A percentile compares a stretch with the other conserved stretches of the same genome.
Conservation (phyloP, 1,284 basidiomycete genomes). For the Trametes versicolor region DNA sequence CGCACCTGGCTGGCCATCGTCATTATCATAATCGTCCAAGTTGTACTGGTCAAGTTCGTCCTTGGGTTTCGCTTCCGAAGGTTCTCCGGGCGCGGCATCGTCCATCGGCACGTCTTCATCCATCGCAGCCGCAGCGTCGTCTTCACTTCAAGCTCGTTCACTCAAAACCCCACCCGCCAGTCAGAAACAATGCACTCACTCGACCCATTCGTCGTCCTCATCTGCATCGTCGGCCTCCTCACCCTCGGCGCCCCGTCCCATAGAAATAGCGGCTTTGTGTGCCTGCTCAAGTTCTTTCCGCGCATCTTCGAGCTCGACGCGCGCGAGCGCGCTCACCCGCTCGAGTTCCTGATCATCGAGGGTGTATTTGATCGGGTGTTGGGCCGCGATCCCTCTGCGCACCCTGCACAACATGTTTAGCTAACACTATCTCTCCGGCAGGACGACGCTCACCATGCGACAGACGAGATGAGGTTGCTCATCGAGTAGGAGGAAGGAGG, state of each 20-base stretch:
- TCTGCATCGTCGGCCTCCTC: constrained; percentile 59
- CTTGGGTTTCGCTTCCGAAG: constrained; percentile 51
- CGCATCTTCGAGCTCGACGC: constrained; percentile 90
- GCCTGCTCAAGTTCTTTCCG: constrained; percentile 86
- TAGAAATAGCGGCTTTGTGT: constrained; percentile 78
- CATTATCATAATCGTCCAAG: constrained; percentile 94
- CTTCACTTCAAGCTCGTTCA: constrained; percentile 50
- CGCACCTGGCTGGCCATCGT: constrained; percentile 72
- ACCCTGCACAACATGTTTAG: constrained; percentile 68
- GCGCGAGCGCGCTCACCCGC: constrained; percentile 89
- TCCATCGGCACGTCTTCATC: constrained; percentile 64
- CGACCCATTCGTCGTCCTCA: constrained; percentile 78
- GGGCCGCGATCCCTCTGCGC: constrained; percentile 79
- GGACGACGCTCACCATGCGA: constrained; percentile 58
- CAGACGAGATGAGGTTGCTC: constrained; percentile 77
- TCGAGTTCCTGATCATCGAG: constrained; percentile 93
- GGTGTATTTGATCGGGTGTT: constrained; percentile 88
- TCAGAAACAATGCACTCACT: constrained; percentile 65
- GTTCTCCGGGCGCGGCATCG: constrained; percentile 41
- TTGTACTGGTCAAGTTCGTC: constrained; percentile 94
- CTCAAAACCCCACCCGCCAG: constrained; percentile 34
- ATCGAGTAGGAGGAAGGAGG: constrained; percentile 47
- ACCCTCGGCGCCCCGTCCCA: constrained; percentile 74
- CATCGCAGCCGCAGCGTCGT: constrained; percentile 70
- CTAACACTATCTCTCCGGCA: background rate